Evolutionary conservation across 106 monocot species (phyloP), one percentile per base, ranked within the genome.

Genomic region (Acorus gramineus): DNA sequence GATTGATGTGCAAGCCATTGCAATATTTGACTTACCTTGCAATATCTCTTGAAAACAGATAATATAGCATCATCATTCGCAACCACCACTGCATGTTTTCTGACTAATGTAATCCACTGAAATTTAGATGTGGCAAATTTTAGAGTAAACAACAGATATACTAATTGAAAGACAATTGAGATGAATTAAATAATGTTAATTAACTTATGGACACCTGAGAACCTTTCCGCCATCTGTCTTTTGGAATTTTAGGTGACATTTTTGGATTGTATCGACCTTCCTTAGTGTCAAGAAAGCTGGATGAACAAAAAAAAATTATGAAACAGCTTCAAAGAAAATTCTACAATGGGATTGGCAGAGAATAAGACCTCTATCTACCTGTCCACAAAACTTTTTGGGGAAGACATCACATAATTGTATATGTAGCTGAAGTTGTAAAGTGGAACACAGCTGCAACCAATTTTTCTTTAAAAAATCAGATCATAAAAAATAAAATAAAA

Each of bases 151-250:
- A 46, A 45, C 56, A 42, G 10, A 2, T 7, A 49, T 57, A 65
- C 4, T 44, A 49, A 3, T 3, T 62, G 4, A n/a, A 4, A 52
- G 44, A 59, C 2, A 14, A n/a, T 14, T 56, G 4, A 47, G 49
- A 42, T 56, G 70, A 71, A 56, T 42, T 7, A 48, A 52, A 10
- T 53, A 66, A 65, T 42, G 42, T 51, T 8, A 48, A 50, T 5
- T 8, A 47, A 54, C 44, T 12, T 12, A 59, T 11, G 13, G 53
- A 50, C 50, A 96, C 96, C 91, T 96, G 96, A 47, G 96, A 96
- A 75, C 96, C 96, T 91, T 96, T 96, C 64, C 90, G 85, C 96
- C 96, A 96, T 74, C 78, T 91, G 48, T 75, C 71, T 72, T 83
- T 81, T 42, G 82, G 80, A 49, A 96, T 85, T 51, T 53, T 51